Evolutionary conservation across 495 filamentous ascomycete species (phyloP).

Genomic region (Penicillium verhagenii): DNA sequence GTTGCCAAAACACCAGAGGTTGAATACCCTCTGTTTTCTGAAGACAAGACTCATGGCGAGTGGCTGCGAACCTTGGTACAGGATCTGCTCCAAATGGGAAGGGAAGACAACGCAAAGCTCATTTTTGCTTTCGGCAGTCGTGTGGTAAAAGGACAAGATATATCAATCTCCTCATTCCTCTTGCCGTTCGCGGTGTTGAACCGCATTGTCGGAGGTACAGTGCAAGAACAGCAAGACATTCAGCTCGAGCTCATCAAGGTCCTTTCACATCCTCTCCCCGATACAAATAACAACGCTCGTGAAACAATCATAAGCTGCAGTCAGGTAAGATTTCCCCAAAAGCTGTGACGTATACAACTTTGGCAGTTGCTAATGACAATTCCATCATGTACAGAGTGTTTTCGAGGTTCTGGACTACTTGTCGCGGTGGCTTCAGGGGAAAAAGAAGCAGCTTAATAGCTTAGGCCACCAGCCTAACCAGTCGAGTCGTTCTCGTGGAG

Average conservation of each 20-base stretch:
- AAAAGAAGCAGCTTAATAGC: slow-evolving; percentile 59
- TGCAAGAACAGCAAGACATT: slow-evolving; percentile 64
- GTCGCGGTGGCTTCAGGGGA: slow-evolving; percentile 82
- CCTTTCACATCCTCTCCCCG: slow-evolving; percentile 58
- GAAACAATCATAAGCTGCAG: slow-evolving; percentile 78
- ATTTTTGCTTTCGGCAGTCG: slow-evolving; percentile 80
- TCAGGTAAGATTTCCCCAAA: slow-evolving; percentile 56
- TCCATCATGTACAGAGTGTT: slow-evolving; percentile 58
- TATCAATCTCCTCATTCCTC: slow-evolving; percentile 79
- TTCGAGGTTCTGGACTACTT: slow-evolving; percentile 91
- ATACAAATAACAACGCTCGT: slow-evolving; percentile 50
- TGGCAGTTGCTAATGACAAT: slow-evolving; percentile 16
- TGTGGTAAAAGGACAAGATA: slow-evolving; percentile 77
- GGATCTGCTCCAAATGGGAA: slow-evolving; percentile 74
- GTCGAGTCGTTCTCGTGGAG: slow-evolving; percentile 38
- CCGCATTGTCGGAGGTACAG: slow-evolving; percentile 66
- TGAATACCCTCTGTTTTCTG: slow-evolving; percentile 74
- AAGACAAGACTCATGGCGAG: slow-evolving; percentile 60
- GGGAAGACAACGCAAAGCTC: slow-evolving; percentile 63
- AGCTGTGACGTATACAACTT: not conserved
- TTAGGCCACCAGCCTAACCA: slow-evolving; percentile 34
- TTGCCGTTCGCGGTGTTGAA: slow-evolving; percentile 83
- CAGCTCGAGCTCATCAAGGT: slow-evolving; percentile 69
- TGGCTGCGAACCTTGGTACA: slow-evolving; percentile 81
- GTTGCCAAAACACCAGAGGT: slow-evolving; percentile 49